Evolutionary conservation across 2,329 filamentous ascomycete genomes (phyloP), one percentile per base, ranked within the genome.

Genomic region (Dactylonectria estremocensis): DNA sequence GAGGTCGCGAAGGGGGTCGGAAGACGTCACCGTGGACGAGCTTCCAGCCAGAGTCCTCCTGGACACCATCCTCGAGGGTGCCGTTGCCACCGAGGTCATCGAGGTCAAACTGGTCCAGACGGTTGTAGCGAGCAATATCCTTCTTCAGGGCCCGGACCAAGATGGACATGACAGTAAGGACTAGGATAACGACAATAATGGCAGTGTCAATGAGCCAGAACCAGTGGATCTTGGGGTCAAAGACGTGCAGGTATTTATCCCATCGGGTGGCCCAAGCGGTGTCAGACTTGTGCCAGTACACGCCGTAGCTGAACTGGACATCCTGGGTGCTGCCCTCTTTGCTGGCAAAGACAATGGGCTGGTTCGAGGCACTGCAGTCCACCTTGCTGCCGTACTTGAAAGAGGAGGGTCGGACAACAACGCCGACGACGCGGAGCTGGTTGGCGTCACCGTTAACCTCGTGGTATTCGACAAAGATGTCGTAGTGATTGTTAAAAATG

Each of bases 1-100:
- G 87, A 1, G 95, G 93, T 67, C 93, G 91, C 71, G 91, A 90
- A 3, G 96, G 96, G 11, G 92, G 91, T 64, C 96, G 92, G 87
- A 99, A 99, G 35, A 98, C 95, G 80, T 99, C 96, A 61, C 96
- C 96, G 76, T 99, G 96, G 1, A 99, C 95, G 54, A 99, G 85
- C 83, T 99, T 99, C 96, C 96, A 99, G 68, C 96, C 96, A 10
- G 95, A 98, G 80, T 99, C 96, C 78, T 99, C 96, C 80, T 97
- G 95, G 1, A 98, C 93, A 37, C 95, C 95, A 76, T 98, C 95
- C 73, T 98, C 95, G 6, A 95, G 86, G 10, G 88, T 91, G 45
- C 90, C 92, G 3, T 91, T 93, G 46, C 93, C 93, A 46, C 92
- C 92, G 40, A 98, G 86, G 78, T 98, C 95, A 68, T 98, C 95